Evolutionary conservation across 2,329 filamentous ascomycete species (phyloP).

Genomic region (Tolypocladium nubicola): DNA sequence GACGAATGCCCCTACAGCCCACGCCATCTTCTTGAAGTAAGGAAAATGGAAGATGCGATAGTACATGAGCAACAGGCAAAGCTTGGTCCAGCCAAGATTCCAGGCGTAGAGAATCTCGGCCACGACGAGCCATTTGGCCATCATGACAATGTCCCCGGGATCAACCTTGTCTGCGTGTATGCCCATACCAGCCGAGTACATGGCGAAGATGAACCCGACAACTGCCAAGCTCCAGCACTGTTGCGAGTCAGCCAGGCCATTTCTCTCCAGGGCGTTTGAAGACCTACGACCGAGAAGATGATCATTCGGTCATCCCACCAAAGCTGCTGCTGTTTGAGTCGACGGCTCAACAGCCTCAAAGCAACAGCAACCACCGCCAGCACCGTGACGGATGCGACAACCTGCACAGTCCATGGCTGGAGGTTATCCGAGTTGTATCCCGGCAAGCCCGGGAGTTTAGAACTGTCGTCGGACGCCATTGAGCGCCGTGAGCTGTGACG

Average conservation of each 20-base stretch:
- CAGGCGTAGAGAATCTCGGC: conserved; percentile 37
- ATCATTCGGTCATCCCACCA: conserved; percentile 42
- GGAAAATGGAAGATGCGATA: conserved; percentile 37
- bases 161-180: conserved; percentile 32
- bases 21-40: conserved; percentile 30
- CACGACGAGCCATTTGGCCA: conserved; percentile 35
- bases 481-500: neutral
- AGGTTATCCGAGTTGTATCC: conserved; percentile 19
- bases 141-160: conserved; percentile 24
- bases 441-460: conserved; percentile 9
- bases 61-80: conserved; percentile 41
- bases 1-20: conserved; percentile 28
- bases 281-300: conserved; percentile 32
- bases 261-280: neutral
- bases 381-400: conserved; percentile 27
- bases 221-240: conserved; percentile 31
- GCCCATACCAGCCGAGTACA: conserved; percentile 35
- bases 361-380: conserved; percentile 25
- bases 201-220: conserved; percentile 36
- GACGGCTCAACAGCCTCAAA: conserved; percentile 29
- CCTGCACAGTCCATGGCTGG: conserved; percentile 29
- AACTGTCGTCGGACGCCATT: conserved; percentile 3
- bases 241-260: neutral
- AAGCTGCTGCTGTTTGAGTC: conserved; percentile 26
- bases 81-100: conserved; percentile 38